These are phyloP conservation scores for Lecanicillium sp. DNA, from an alignment of 2,329 filamentous ascomycete species.

Conservation along the genomic window DNA sequence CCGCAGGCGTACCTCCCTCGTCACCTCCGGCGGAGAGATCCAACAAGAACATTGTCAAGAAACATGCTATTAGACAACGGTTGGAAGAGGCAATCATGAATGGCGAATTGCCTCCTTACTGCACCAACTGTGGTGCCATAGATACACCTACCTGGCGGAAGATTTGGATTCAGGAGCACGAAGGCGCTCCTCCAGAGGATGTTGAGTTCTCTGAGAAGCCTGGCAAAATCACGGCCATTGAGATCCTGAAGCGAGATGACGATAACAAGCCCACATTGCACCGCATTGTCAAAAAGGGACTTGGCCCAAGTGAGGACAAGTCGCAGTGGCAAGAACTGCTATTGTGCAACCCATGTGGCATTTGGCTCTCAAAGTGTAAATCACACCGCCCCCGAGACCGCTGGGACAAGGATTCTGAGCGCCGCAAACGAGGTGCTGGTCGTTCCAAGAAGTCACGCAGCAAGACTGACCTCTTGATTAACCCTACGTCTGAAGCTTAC, in stretches of 20 bases:
- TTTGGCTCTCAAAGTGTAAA: slow-evolving; percentile 89
- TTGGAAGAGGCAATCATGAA: slow-evolving; percentile 58
- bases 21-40: slow-evolving; percentile 38
- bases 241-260: slow-evolving; percentile 54
- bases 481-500: slow-evolving; percentile 45
- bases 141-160: slow-evolving; percentile 96
- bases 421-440: slow-evolving; percentile 38
- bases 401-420: slow-evolving; percentile 62
- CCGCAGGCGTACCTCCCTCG: slow-evolving; percentile 22
- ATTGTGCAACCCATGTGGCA: slow-evolving; percentile 91
- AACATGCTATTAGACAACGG: slow-evolving; percentile 50
- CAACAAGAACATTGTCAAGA: slow-evolving; percentile 58
- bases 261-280: slow-evolving; percentile 57
- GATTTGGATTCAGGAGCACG: slow-evolving; percentile 71
- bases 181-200: slow-evolving; percentile 56
- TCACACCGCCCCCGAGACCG: slow-evolving; percentile 73
- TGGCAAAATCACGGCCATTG: slow-evolving; percentile 66
- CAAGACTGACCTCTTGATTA: slow-evolving; percentile 36
- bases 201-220: slow-evolving; percentile 66
- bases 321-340: slow-evolving; percentile 61
- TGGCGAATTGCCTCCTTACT: slow-evolving; percentile 81
- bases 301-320: slow-evolving; percentile 55
- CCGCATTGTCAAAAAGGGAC: slow-evolving; percentile 69
- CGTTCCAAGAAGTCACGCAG: slow-evolving; percentile 38
- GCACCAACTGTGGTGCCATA: slow-evolving; percentile 87